Percentiles rank a stretch among this genome's conserved stretches.
Evolutionary conservation across 768 basidiomycete genomes (phyloP).

Genomic region (Sistotremastrum suecicum): DNA sequence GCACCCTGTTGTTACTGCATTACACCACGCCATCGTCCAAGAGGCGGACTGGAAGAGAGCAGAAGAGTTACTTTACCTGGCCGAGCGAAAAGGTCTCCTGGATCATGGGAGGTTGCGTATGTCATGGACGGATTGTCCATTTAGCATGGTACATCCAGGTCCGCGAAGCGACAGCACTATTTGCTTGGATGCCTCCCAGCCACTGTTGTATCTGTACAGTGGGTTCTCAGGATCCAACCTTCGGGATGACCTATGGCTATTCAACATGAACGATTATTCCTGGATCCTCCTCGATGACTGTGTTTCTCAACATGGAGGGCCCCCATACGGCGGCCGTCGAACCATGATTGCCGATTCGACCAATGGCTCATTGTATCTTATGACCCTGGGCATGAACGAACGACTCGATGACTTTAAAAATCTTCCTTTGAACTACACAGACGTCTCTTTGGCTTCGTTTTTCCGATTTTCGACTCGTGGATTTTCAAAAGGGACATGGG

Average conservation of each 20-base stretch:
- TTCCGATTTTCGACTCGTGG: too few species aligned
- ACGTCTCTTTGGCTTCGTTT: too few species aligned
- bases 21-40: slow-evolving; percentile 52
- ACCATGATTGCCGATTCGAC: not conserved
- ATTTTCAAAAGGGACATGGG: too few species aligned
- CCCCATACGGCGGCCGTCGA: not conserved
- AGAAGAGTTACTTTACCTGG: slow-evolving; percentile 35
- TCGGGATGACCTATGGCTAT: slow-evolving; percentile 40
- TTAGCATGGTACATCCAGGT: slow-evolving; percentile 47
- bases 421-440: too few species aligned
- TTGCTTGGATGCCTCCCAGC: slow-evolving; percentile 55
- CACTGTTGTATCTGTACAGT: slow-evolving; percentile 60
- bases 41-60: slow-evolving; percentile 48
- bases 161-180: slow-evolving; percentile 70
- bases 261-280: slow-evolving; percentile 4
- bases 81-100: slow-evolving; percentile 47
- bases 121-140: slow-evolving; percentile 32
- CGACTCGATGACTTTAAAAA: too few species aligned
- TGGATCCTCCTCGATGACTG: not conserved
- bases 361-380: not conserved
- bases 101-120: slow-evolving; percentile 44
- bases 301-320: not conserved
- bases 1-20: slow-evolving; percentile 52
- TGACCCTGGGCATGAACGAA: too few species aligned
- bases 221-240: slow-evolving; percentile 66